Evolutionary conservation across 2,329 filamentous ascomycete genomes (phyloP).

Genomic region (Podosphaera fusca): DNA sequence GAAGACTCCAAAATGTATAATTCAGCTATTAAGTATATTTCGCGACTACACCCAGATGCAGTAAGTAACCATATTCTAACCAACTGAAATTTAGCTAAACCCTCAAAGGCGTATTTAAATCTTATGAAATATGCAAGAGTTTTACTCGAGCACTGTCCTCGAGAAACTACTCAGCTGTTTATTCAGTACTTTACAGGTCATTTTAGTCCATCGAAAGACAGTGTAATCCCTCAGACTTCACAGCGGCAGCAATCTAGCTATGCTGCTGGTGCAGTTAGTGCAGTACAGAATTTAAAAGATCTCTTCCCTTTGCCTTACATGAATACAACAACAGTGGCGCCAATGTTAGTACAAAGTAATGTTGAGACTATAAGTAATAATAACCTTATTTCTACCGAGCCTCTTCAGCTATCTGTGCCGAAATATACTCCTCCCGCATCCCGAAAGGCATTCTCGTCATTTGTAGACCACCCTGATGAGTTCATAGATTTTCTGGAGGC

Average conservation of each 20-base stretch:
- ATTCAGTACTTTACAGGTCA: slow-evolving; percentile 84
- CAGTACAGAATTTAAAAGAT: slow-evolving; percentile 67
- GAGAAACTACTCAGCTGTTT: slow-evolving; percentile 66
- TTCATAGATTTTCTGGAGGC: slow-evolving; percentile 88
- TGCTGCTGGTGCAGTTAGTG: slow-evolving; percentile 35
- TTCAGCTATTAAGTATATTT: slow-evolving; percentile 79
- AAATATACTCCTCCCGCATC: slow-evolving; percentile 60
- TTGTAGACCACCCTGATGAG: slow-evolving; percentile 79
- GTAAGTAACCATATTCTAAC: slow-evolving; percentile 23
- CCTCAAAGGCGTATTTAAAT: slow-evolving; percentile 58
- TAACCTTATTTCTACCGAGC: slow-evolving; percentile 25
- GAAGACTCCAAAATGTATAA: slow-evolving; percentile 82
- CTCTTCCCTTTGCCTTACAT: slow-evolving; percentile 72
- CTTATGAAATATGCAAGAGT: slow-evolving; percentile 91
- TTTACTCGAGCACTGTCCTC: slow-evolving; percentile 64
- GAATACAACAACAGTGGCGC: slow-evolving; percentile 35
- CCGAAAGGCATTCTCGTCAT: slow-evolving; percentile 79
- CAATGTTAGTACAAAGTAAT: slow-evolving; percentile 27
- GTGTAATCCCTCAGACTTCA: slow-evolving; percentile 8
- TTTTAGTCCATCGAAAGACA: slow-evolving; percentile 51
- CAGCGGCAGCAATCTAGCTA: slow-evolving; percentile 12
- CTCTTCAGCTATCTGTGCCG: slow-evolving; percentile 15
- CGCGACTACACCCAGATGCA: slow-evolving; percentile 56
- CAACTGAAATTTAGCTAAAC: slow-evolving; percentile 3
- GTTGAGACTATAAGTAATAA: slow-evolving; percentile 30